Conservation (phyloP, 169 alveolate genomes). For the Plasmodium inui region DNA sequence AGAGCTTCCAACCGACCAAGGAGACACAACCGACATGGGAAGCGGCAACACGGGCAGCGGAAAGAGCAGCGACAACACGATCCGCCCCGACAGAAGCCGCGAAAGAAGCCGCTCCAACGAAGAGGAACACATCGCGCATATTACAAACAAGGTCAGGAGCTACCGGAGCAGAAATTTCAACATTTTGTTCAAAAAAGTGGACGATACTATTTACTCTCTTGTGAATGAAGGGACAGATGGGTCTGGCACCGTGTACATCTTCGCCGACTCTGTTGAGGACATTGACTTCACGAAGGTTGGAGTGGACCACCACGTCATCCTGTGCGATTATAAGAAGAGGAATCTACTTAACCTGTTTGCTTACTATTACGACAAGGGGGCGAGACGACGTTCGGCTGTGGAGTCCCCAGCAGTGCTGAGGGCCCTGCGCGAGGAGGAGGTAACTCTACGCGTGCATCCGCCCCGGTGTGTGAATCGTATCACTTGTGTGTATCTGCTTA, state of each 20-base stretch:
- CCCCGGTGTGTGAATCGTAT: not conserved
- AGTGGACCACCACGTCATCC: not conserved
- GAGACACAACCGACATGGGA: not conserved
- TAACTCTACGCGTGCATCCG: not conserved
- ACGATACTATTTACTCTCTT: not conserved
- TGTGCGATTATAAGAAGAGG: slow-evolving; percentile 21
- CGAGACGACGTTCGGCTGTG: too few species aligned
- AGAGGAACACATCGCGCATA: not conserved
- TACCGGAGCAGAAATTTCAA: not conserved
- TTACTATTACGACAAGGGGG: slow-evolving; percentile 24
- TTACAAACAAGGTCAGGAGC: not conserved
- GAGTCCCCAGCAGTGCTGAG: not conserved
- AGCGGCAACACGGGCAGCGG: too few species aligned
- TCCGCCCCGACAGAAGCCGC: not conserved
- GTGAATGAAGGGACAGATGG: not conserved
- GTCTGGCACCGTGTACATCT: slow-evolving; percentile 3
- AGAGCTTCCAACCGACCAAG: not conserved
- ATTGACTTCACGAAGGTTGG: not conserved
- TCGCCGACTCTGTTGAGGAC: not conserved
- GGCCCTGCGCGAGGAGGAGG: slow-evolving; percentile 8
- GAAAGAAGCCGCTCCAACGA: not conserved
- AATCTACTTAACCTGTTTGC: slow-evolving; percentile 22
- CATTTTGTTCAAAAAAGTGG: slow-evolving; percentile 12
- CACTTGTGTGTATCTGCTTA: too few species aligned
- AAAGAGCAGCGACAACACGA: not conserved